Conservation (phyloP, 306 rosid species). For the Glycine latifolia region DNA sequence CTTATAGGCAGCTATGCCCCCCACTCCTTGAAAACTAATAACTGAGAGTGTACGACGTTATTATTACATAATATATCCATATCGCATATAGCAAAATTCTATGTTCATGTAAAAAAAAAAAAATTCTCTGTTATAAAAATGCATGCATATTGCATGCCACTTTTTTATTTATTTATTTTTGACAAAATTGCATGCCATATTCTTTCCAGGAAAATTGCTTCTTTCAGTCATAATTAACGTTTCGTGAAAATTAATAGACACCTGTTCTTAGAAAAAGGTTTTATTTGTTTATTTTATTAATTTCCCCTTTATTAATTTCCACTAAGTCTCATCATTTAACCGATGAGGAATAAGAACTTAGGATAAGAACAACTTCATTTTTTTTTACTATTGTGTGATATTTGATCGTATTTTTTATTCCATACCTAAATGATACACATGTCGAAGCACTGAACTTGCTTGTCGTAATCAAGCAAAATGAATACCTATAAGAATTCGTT, state of each 20-base stretch:
- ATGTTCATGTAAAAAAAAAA: too few species aligned
- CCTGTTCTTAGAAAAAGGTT: background rate
- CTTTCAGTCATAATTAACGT: background rate
- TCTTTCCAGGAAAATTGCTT: conserved; percentile 36
- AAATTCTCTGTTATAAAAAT: background rate
- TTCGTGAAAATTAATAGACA: background rate
- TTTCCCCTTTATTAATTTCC: background rate
- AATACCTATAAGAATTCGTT: background rate
- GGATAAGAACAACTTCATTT: background rate
- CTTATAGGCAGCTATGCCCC: background rate
- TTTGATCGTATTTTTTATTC: background rate
- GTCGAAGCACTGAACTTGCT: too few species aligned
- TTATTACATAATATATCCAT: background rate
- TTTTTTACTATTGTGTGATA: background rate
- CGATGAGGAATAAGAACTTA: conserved; percentile 1
- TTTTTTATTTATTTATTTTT: too few species aligned
- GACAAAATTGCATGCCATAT: too few species aligned
- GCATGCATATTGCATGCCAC: background rate
- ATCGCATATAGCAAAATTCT: background rate
- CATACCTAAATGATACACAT: too few species aligned
- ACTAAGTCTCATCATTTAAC: background rate
- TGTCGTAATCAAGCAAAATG: conserved; percentile 6
- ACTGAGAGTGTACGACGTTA: background rate
- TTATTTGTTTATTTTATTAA: background rate
- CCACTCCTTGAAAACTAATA: background rate